phyloP scores from a whole-genome alignment of 2,329 filamentous ascomycete species.

The Hypoxylon sp. region DNA sequence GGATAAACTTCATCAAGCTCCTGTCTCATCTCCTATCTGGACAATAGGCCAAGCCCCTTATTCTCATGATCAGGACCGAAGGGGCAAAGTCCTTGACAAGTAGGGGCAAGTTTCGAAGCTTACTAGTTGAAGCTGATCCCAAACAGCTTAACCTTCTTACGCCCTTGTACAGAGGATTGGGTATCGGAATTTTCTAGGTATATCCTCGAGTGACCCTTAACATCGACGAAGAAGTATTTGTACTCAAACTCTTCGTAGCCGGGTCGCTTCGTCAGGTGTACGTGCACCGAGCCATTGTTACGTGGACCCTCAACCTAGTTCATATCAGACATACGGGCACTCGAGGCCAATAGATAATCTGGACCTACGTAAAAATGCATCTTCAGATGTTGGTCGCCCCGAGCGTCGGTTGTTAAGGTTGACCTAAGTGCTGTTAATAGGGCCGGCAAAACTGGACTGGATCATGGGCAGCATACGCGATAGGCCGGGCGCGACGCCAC shows the following conservation, averaged over 20 bases:
- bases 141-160: conserved; percentile 63
- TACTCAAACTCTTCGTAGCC: conserved; percentile 77
- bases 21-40: not conserved
- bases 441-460: no score
- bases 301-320: conserved; percentile 76
- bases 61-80: not conserved
- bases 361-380: conserved; percentile 82
- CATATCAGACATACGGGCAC: conserved; percentile 36
- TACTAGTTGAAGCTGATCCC: conserved; percentile 65
- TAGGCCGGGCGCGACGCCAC: conserved; percentile 74
- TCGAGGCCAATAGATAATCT: not conserved
- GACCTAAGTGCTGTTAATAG: conserved; percentile 60
- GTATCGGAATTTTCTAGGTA: conserved; percentile 70
- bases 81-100: not conserved
- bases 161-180: conserved; percentile 45
- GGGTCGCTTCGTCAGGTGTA: conserved; percentile 77
- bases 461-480: conserved; percentile 56
- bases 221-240: conserved; percentile 79
- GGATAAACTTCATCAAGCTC: not conserved
- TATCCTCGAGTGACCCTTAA: conserved; percentile 72
- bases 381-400: conserved; percentile 79
- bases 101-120: not conserved
- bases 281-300: conserved; percentile 74
- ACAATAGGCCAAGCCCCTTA: not conserved
- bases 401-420: conserved; percentile 71